Percentiles rank a stretch among this genome's conserved stretches.
Evolutionary conservation across 2,329 filamentous ascomycete genomes (phyloP).

Genomic region (Alternaria rosae): DNA sequence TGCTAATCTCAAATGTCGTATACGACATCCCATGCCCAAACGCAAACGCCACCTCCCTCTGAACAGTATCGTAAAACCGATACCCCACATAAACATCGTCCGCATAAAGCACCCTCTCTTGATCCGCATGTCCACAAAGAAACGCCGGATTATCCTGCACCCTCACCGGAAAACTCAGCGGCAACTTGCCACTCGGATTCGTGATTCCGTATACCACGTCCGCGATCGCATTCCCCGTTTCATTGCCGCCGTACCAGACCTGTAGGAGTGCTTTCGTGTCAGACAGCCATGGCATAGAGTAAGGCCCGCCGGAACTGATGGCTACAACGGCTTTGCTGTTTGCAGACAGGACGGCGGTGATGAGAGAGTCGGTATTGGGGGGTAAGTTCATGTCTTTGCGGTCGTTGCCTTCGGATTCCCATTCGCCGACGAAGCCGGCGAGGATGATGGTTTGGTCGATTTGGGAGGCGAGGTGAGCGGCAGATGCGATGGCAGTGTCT

Average conservation of each 20-base stretch:
- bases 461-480: no score
- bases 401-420: constrained; percentile 73
- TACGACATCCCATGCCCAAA: no score
- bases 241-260: constrained; percentile 82
- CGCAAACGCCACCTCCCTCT: no score
- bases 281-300: constrained; percentile 77
- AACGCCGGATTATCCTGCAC: constrained; percentile 72
- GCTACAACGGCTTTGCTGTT: constrained; percentile 79
- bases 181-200: constrained; percentile 78
- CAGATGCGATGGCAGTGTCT: no score
- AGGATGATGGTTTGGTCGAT: background rate
- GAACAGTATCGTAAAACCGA: no score
- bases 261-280: constrained; percentile 77
- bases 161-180: constrained; percentile 65
- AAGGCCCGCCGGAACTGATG: constrained; percentile 80
- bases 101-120: no score
- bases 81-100: no score
- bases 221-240: constrained; percentile 78
- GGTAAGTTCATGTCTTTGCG: constrained; percentile 65
- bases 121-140: constrained; percentile 53
- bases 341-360: constrained; percentile 64
- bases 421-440: constrained; percentile 50
- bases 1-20: no score
- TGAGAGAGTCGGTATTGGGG: constrained; percentile 62
- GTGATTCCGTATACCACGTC: constrained; percentile 78